Conservation (phyloP, 768 basidiomycete species). For the Mycena pura region DNA sequence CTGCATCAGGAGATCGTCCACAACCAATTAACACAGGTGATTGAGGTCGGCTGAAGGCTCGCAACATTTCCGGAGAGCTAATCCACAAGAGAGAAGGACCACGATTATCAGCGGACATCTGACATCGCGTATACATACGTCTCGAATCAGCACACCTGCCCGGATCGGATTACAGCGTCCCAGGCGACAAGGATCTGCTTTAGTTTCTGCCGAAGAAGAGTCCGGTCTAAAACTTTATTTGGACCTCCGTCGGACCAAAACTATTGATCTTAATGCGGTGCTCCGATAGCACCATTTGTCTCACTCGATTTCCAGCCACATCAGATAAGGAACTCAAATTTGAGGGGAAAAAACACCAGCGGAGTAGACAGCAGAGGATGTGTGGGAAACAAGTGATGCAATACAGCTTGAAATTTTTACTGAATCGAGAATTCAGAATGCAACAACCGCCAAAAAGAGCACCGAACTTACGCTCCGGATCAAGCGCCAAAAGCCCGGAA, state of each 20-base stretch:
- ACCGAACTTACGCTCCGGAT: too few relatives aligned
- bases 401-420: too few relatives aligned
- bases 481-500: too few relatives aligned
- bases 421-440: too few relatives aligned
- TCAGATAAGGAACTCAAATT: too few relatives aligned
- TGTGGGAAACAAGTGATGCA: too few relatives aligned
- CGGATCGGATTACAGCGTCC: slow-evolving; percentile 41
- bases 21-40: not conserved
- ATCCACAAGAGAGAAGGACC: slow-evolving; percentile 3
- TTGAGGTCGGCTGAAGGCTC: not conserved
- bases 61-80: slow-evolving; percentile 15
- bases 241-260: slow-evolving; percentile 24
- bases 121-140: slow-evolving; percentile 24
- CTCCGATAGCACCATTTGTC: slow-evolving; percentile 23
- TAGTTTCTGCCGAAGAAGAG: slow-evolving; percentile 39
- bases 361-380: too few relatives aligned
- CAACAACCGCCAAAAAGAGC: too few relatives aligned
- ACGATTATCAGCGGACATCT: slow-evolving; percentile 25
- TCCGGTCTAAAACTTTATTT: slow-evolving; percentile 57
- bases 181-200: slow-evolving; percentile 30
- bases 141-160: slow-evolving; percentile 9
- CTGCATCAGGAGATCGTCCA: not conserved
- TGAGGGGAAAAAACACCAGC: too few relatives aligned
- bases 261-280: slow-evolving; percentile 18
- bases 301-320: too few relatives aligned